Percentiles rank a stretch among this genome's conserved stretches.
Evolutionary conservation across 2,329 filamentous ascomycete genomes (phyloP).

Genomic region (Elsinoe australis): DNA sequence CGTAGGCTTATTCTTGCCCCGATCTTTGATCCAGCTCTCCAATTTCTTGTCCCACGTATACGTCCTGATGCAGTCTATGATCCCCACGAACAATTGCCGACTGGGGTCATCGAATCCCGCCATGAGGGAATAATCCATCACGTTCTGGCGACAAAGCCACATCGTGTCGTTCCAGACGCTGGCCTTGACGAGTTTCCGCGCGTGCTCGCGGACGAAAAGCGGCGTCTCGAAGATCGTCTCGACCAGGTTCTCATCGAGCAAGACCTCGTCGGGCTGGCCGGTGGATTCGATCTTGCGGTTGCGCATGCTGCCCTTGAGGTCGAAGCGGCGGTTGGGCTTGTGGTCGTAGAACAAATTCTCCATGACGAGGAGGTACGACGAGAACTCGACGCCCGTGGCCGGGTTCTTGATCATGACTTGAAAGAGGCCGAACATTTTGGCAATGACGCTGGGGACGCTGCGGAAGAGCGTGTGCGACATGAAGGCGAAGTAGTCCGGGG

Average conservation of each 20-base stretch:
- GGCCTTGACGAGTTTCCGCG: slow-evolving; percentile 82
- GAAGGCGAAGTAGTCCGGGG: slow-evolving; percentile 92
- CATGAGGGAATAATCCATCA: slow-evolving; percentile 99
- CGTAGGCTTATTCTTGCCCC: slow-evolving; percentile 79
- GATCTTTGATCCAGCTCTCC: slow-evolving; percentile 99
- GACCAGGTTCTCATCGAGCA: slow-evolving; percentile 97
- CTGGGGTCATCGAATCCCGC: slow-evolving; percentile 86
- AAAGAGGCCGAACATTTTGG: slow-evolving; percentile 98
- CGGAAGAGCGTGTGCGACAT: slow-evolving; percentile 96
- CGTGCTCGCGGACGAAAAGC: slow-evolving; percentile 89
- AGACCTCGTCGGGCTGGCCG: slow-evolving; percentile 89
- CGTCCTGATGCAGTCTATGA: slow-evolving; percentile 96
- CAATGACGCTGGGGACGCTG: slow-evolving; percentile 85
- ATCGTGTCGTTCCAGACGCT: slow-evolving; percentile 97
- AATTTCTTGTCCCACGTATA: slow-evolving; percentile 99
- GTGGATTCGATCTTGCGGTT: slow-evolving; percentile 96
- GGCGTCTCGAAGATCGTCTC: slow-evolving; percentile 98
- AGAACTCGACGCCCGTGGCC: slow-evolving; percentile 81
- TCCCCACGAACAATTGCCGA: slow-evolving; percentile 90
- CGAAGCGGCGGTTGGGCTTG: slow-evolving; percentile 69
- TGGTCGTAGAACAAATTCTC: slow-evolving; percentile 98
- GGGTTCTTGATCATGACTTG: slow-evolving; percentile 97
- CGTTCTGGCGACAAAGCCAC: slow-evolving; percentile 87
- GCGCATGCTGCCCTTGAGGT: slow-evolving; percentile 96
- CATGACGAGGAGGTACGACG: slow-evolving; percentile 89